Percentiles rank a stretch among this genome's conserved stretches.
Evolutionary conservation across 2,329 filamentous ascomycete species (phyloP).

Genomic region (Thermothelomyces thermophilus): DNA sequence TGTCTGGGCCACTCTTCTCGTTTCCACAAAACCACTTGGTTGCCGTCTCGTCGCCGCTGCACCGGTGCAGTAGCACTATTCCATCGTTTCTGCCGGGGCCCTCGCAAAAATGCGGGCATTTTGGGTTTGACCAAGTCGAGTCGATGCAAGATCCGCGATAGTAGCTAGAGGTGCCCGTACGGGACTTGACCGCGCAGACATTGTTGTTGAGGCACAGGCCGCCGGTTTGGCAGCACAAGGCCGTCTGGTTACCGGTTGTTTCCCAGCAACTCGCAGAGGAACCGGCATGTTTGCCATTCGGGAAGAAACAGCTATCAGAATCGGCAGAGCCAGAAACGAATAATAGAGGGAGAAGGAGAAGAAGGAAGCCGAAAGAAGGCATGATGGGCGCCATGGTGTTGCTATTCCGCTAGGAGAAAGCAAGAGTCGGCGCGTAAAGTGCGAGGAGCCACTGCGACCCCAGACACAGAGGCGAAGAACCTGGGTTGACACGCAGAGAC

Average conservation of each 20-base stretch:
- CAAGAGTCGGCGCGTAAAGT: too few relatives aligned
- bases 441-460: not conserved
- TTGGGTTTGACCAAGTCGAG: not conserved
- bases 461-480: too few relatives aligned
- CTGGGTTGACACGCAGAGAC: not conserved
- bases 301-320: slow-evolving; percentile 7
- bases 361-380: not conserved
- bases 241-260: not conserved
- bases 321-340: not conserved
- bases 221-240: slow-evolving; percentile 13
- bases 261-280: slow-evolving; percentile 1
- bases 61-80: not conserved
- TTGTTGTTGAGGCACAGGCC: slow-evolving; percentile 14
- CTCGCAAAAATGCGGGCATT: slow-evolving; percentile 10
- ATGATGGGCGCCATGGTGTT: not conserved
- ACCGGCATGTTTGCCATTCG: not conserved
- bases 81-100: not conserved
- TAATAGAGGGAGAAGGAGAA: not conserved
- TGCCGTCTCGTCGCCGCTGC: not conserved
- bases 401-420: not conserved
- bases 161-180: not conserved
- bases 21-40: not conserved
- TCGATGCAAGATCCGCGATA: slow-evolving; percentile 18
- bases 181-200: slow-evolving; percentile 4
- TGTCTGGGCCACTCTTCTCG: not conserved